Evolutionary conservation across 2,329 filamentous ascomycete species (phyloP).

Genomic region (Fusarium devonianum): DNA sequence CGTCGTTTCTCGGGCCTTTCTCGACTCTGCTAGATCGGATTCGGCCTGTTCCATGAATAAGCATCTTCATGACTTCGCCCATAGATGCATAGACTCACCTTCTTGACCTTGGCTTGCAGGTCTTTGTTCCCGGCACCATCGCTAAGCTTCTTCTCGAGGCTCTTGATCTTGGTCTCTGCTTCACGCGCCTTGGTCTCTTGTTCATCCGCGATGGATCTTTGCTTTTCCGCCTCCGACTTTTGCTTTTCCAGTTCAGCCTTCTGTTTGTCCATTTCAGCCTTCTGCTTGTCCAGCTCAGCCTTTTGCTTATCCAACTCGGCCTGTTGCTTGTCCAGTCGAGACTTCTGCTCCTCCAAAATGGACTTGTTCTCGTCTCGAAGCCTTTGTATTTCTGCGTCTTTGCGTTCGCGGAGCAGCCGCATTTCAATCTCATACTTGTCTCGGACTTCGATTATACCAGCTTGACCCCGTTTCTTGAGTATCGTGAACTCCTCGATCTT

Average conservation of each 20-base stretch:
- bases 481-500: constrained; percentile 60
- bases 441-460: constrained; percentile 31
- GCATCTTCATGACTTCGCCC: constrained; percentile 36
- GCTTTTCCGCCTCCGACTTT: not conserved
- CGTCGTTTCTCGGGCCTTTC: constrained; percentile 67
- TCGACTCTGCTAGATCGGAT: constrained; percentile 51
- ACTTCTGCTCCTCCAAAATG: no score
- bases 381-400: constrained; percentile 60
- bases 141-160: constrained; percentile 41
- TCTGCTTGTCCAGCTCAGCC: constrained; percentile 32
- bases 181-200: constrained; percentile 35
- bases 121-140: constrained; percentile 32
- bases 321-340: no score
- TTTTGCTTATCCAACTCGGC: constrained; percentile 32
- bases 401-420: constrained; percentile 32
- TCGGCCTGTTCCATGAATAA: constrained; percentile 43
- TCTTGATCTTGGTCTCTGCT: constrained; percentile 33
- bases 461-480: constrained; percentile 22
- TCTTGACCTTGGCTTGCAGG: constrained; percentile 33
- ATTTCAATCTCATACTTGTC: constrained; percentile 20
- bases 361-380: constrained; percentile 21
- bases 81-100: constrained; percentile 33
- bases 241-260: constrained; percentile 32
- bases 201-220: constrained; percentile 28
- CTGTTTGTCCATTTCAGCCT: constrained; percentile 31